Base-by-base conservation (phyloP, 202 grass and related monocot genomes). In the Digitaria exilis region DNA sequence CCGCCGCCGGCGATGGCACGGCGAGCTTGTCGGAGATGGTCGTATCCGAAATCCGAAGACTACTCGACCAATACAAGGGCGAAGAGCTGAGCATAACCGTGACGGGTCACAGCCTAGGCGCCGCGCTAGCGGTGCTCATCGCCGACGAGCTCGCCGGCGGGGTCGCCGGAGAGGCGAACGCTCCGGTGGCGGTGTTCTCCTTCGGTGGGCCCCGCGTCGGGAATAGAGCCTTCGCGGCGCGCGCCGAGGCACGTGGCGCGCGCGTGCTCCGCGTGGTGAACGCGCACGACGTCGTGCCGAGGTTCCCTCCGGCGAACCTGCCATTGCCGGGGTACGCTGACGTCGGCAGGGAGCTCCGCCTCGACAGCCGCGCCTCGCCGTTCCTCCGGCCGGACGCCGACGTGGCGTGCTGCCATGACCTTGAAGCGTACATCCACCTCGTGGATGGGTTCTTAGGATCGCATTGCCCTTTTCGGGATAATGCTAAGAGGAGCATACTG, bases 31-130 rank as follows among this genome's bases (percentile, higher is more conserved):
- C 94, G 22, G 55, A 89, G 26, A 77, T 52, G 69, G 88, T 97
- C 0, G 81, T 94, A 4, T 55, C 70, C 22, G 95, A 97, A n/a
- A 48, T 97, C 0, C 71, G 65, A 0, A 24, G 75, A 4, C 95
- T 97, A 3, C 52, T 92, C 0, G 72, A 92, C 1, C 61, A 82
- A 52, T 91, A 97, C 70, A 82, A 89, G 3, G 95, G 88, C 7
- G 92, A 97, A 71, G 92, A 94, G 66, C 17, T 97, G 52, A 97
- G 95, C 75, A 72, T 97, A 80, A 97, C 95, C 2, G 81, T 97
- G 3, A 90, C 90, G 0, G 95, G 95, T 1, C 95, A 97, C 87
- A 97, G 95, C 86, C 92, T 97, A 2, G 95, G 95, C 0, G 95
- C 95, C 0, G 95, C 95, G 0, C 75, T 97, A 1, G 92, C 94